phyloP scores from a whole-genome alignment of 2,329 filamentous ascomycete species.

The Aphanoascus verrucosus region DNA sequence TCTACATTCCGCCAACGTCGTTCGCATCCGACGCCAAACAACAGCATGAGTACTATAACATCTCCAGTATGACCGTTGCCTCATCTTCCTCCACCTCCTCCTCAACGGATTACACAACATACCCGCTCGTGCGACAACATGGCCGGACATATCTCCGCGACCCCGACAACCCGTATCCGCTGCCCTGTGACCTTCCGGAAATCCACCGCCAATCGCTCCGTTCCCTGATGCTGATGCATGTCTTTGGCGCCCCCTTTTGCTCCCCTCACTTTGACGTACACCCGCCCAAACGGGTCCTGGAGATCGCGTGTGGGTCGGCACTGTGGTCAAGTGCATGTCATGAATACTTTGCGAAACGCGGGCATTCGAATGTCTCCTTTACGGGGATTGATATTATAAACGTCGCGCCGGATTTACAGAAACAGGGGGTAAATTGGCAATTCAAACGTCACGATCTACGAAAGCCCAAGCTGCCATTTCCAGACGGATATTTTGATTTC shows the following conservation, averaged over 20 bases:
- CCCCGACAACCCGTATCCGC: conserved; percentile 60
- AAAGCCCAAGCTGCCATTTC: conserved; percentile 63
- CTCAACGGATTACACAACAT: conserved; percentile 32
- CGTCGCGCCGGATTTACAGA: conserved; percentile 52
- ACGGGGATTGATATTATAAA: conserved; percentile 74
- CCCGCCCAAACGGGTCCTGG: conserved; percentile 66
- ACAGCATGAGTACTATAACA: conserved; percentile 11
- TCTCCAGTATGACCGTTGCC: conserved; percentile 17
- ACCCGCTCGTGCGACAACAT: conserved; percentile 60
- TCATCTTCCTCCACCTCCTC: conserved; percentile 29
- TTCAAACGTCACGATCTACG: conserved; percentile 84
- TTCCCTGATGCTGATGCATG: conserved; percentile 67
- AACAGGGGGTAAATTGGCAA: conserved; percentile 71
- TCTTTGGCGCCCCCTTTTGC: conserved; percentile 71
- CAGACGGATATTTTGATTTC: conserved; percentile 70
- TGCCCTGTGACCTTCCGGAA: conserved; percentile 78
- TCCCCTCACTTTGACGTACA: conserved; percentile 55
- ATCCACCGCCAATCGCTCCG: conserved; percentile 78
- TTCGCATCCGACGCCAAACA: conserved; percentile 1
- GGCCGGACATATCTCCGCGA: conserved; percentile 77
- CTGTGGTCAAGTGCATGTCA: conserved; percentile 88
- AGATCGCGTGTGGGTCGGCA: conserved; percentile 76
- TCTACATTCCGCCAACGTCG: conserved; percentile 13
- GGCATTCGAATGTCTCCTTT: conserved; percentile 61
- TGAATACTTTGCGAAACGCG: conserved; percentile 60